These are phyloP conservation scores for Eimeria nieschulzi DNA, from an alignment of 169 alveolate species.

Conservation along the genomic window DNA sequence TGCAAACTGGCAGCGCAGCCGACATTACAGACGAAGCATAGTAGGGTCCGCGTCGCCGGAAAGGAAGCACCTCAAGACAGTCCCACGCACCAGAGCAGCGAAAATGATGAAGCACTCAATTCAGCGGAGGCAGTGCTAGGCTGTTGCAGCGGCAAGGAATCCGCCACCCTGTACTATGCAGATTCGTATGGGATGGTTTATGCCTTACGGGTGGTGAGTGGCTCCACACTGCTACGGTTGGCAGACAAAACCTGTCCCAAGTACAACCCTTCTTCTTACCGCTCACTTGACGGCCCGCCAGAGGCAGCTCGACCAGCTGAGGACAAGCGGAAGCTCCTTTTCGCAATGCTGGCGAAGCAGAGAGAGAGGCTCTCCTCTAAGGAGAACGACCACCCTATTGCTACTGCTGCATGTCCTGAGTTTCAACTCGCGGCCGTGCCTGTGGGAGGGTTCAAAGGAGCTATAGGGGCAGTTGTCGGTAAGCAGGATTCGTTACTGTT, in stretches of 20 bases:
- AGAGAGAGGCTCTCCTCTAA: constrained; percentile 36
- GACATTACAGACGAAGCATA: not conserved
- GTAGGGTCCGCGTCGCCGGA: not conserved
- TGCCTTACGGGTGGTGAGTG: constrained; percentile 57
- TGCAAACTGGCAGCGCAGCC: not conserved
- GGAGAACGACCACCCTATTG: constrained; percentile 47
- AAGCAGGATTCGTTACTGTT: not conserved
- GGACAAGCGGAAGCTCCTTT: constrained; percentile 43
- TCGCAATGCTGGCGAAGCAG: constrained; percentile 34
- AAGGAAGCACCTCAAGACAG: not conserved
- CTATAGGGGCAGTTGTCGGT: constrained; percentile 72
- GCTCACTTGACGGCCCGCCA: not conserved
- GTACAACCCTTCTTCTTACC: constrained; percentile 53
- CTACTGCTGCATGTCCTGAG: constrained; percentile 36
- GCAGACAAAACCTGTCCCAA: constrained; percentile 34
- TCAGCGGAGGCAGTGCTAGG: constrained; percentile 28
- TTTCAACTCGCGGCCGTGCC: constrained; percentile 58
- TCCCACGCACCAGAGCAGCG: not conserved
- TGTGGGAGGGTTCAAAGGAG: constrained; percentile 68
- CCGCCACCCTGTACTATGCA: constrained; percentile 53
- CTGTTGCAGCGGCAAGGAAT: constrained; percentile 42
- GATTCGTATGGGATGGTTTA: constrained; percentile 66
- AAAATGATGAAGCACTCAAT: not conserved
- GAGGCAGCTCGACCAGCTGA: constrained; percentile 5
- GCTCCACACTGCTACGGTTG: constrained; percentile 51